A percentile compares a stretch with the other conserved stretches of the same genome.
These are phyloP conservation scores for Acanthamoeba triangularis DNA, from an alignment of 208 protist genomes.

Conservation along the genomic window DNA sequence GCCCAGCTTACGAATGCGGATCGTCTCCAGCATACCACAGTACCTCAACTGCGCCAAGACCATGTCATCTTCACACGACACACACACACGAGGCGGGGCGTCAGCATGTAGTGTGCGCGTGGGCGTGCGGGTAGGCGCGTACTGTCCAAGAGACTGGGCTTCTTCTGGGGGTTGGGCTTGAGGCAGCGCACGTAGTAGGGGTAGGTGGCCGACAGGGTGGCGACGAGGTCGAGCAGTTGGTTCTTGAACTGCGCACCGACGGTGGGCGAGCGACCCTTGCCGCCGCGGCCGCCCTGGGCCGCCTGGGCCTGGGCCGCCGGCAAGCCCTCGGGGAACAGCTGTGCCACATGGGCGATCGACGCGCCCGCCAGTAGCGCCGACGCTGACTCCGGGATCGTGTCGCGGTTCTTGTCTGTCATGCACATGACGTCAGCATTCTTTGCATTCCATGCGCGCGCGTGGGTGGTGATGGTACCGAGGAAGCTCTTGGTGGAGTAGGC, in stretches of 20 bases:
- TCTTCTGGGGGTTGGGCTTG: constrained; percentile 90
- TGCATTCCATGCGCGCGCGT: neutral
- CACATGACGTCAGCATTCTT: neutral
- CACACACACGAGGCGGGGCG: neutral
- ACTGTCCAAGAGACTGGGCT: constrained; percentile 63
- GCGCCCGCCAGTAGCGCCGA: constrained; percentile 17
- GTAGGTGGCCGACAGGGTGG: constrained; percentile 89
- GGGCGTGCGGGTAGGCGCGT: neutral
- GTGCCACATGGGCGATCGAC: neutral
- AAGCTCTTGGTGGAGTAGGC: constrained; percentile 93
- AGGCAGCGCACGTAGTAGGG: constrained; percentile 98
- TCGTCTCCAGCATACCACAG: constrained; percentile 84
- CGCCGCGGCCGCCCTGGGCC: constrained; percentile 15
- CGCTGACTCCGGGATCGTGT: constrained; percentile 52
- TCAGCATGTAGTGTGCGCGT: too few species aligned
- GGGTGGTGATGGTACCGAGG: constrained; percentile 86
- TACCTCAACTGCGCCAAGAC: constrained; percentile 82
- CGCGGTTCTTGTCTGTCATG: constrained; percentile 48
- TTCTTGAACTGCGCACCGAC: constrained; percentile 80
- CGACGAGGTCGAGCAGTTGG: constrained; percentile 85
- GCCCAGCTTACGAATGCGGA: constrained; percentile 84
- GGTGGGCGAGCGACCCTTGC: constrained; percentile 62
- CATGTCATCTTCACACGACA: neutral
- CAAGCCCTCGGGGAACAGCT: constrained; percentile 55
- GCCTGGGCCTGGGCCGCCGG: constrained; percentile 40